Evolutionary conservation across 2,329 filamentous ascomycete species (phyloP).

Genomic region (Cladosporium sp.): DNA sequence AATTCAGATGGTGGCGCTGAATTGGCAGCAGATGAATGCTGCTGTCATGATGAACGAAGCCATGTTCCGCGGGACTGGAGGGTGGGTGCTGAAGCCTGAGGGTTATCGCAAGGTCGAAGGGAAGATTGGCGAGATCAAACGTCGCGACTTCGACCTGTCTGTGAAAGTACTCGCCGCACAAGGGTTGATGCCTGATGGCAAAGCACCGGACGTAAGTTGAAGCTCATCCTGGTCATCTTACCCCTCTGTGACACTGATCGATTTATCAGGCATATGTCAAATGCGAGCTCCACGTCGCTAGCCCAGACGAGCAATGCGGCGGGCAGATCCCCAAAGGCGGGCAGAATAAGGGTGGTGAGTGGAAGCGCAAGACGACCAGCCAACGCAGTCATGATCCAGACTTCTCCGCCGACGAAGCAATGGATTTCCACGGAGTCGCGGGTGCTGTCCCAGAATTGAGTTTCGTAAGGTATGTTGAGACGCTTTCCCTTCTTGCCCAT

Average conservation of each 20-base stretch:
- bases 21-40: conserved; percentile 88
- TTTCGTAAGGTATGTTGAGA: conserved; percentile 43
- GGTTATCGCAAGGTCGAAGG: conserved; percentile 56
- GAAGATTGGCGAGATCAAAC: conserved; percentile 16
- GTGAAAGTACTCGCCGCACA: conserved; percentile 76
- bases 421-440: conserved; percentile 41
- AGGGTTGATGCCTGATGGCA: conserved; percentile 56
- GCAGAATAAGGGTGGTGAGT: conserved; percentile 51
- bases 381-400: conserved; percentile 41
- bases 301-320: conserved; percentile 45
- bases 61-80: conserved; percentile 77
- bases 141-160: conserved; percentile 55
- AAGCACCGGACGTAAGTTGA: conserved; percentile 36
- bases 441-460: conserved; percentile 44
- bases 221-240: too few relatives aligned
- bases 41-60: conserved; percentile 95
- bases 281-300: conserved; percentile 77
- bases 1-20: conserved; percentile 85
- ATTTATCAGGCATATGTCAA: conserved; percentile 65
- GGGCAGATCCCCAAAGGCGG: conserved; percentile 43
- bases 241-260: background rate
- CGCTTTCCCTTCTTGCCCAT: background rate
- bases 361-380: conserved; percentile 44
- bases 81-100: conserved; percentile 80
- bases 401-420: conserved; percentile 38